Evolutionary conservation across 1,284 basidiomycete species (phyloP).

Genomic region (Cutaneotrichosporon sp.): DNA sequence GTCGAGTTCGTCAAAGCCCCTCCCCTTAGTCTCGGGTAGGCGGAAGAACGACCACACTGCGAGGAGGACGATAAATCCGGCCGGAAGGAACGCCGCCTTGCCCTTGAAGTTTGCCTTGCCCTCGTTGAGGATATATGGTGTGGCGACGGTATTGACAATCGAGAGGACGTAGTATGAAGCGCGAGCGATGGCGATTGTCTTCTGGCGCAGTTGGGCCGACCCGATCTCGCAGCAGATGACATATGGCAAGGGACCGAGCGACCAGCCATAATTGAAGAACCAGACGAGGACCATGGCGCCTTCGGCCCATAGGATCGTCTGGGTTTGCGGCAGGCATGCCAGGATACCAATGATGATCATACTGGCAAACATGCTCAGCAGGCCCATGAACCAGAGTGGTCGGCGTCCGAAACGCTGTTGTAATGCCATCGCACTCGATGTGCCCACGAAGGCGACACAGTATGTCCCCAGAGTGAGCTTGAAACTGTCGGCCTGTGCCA

Average conservation of each 20-base stretch:
- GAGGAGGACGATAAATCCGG: conserved; percentile 35
- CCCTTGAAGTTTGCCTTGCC: conserved; percentile 24
- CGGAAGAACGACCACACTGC: conserved; percentile 38
- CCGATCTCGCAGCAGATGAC: conserved; percentile 51
- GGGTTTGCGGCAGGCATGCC: conserved; percentile 26
- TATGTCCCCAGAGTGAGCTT: conserved; percentile 14
- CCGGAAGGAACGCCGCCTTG: conserved; percentile 38
- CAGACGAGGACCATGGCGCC: conserved; percentile 28
- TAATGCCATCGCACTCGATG: conserved; percentile 2
- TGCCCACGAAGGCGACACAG: conserved; percentile 10
- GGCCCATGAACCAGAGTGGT: conserved; percentile 53
- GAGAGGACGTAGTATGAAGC: conserved; percentile 51
- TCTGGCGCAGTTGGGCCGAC: conserved; percentile 54
- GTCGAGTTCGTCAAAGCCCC: conserved; percentile 50
- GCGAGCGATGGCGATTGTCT: conserved; percentile 55
- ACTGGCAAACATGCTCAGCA: conserved; percentile 47
- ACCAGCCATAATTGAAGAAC: conserved; percentile 32
- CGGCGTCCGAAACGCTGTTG: conserved; percentile 42
- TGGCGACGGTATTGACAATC: conserved; percentile 19
- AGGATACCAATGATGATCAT: conserved; percentile 54
- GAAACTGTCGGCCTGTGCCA: conserved; percentile 8
- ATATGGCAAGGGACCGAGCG: conserved; percentile 35
- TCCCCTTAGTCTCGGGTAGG: conserved; percentile 50
- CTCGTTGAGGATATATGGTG: conserved; percentile 25
- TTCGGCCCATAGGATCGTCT: conserved; percentile 16